Evolutionary conservation across 495 filamentous ascomycete species (phyloP).

Genomic region (Trichocladium uniseriatum): DNA sequence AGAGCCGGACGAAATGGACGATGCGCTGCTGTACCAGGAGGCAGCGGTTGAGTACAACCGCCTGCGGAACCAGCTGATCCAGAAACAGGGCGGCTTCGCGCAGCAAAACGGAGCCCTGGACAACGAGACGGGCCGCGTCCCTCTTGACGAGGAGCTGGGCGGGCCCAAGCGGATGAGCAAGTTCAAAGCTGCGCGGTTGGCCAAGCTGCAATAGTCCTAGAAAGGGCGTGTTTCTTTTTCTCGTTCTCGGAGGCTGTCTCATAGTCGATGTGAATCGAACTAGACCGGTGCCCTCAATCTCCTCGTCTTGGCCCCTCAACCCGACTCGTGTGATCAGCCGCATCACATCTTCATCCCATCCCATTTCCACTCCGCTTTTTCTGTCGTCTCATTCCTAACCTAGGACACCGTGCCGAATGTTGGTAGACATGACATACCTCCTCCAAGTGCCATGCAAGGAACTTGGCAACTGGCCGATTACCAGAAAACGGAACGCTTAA

Average conservation of each 20-base stretch:
- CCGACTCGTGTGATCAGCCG: constrained; percentile 1
- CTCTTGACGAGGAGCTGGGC: constrained; percentile 59
- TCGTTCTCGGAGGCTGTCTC: constrained; percentile 4
- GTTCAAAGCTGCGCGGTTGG: constrained; percentile 78
- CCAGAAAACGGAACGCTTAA: constrained; percentile 33
- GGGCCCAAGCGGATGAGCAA: constrained; percentile 66
- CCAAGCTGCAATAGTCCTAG: constrained; percentile 23
- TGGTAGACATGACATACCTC: neutral
- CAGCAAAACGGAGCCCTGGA: constrained; percentile 46
- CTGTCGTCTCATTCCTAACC: neutral
- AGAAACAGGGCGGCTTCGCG: constrained; percentile 67
- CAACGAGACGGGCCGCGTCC: constrained; percentile 28
- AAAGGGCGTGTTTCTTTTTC: neutral
- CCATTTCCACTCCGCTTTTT: neutral
- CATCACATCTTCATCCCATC: constrained; percentile 1
- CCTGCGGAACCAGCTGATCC: constrained; percentile 68
- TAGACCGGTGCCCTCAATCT: constrained; percentile 8
- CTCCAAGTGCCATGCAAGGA: neutral
- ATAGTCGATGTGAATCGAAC: constrained; percentile 18
- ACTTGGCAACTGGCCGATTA: neutral
- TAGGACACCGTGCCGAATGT: neutral
- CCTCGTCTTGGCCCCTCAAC: neutral
- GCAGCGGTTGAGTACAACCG: constrained; percentile 72
- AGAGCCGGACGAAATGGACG: constrained; percentile 66
- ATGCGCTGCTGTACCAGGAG: constrained; percentile 60